A percentile compares a stretch with the other conserved stretches of the same genome.
phyloP scores from a whole-genome alignment of 805 yeast genomes.

The Nadsonia fulvescens region DNA sequence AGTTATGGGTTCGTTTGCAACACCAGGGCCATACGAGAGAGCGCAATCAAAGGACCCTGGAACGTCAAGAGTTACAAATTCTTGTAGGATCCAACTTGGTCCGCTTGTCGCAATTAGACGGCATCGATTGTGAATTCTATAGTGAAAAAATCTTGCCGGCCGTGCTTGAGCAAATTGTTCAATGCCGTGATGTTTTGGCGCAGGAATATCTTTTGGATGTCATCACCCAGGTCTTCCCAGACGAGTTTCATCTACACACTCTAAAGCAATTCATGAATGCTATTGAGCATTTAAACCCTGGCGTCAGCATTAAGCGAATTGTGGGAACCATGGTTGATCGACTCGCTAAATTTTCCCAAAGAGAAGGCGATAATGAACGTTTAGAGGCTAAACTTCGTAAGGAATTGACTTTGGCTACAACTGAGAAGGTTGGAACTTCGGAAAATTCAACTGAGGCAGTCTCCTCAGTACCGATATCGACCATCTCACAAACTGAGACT shows the following conservation, averaged over 20 bases:
- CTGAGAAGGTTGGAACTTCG: constrained; percentile 4
- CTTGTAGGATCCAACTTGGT: constrained; percentile 87
- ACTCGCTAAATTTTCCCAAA: constrained; percentile 13
- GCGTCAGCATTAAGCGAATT: constrained; percentile 48
- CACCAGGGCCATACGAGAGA: constrained; percentile 89
- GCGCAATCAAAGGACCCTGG: constrained; percentile 50
- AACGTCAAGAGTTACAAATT: constrained; percentile 76
- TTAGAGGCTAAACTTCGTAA: constrained; percentile 4
- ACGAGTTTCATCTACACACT: constrained; percentile 68
- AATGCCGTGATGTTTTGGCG: constrained; percentile 80
- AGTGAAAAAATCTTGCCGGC: constrained; percentile 50
- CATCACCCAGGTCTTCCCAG: constrained; percentile 86
- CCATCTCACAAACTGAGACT: too few species aligned
- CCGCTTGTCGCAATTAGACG: constrained; percentile 66
- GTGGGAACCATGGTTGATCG: constrained; percentile 58
- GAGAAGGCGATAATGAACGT: constrained; percentile 10
- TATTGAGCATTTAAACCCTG: constrained; percentile 47
- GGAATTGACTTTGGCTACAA: constrained; percentile 4
- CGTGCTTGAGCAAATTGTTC: constrained; percentile 75
- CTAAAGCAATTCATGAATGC: constrained; percentile 49
- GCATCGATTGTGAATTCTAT: constrained; percentile 31
- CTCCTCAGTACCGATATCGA: too few species aligned
- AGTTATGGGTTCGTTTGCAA: constrained; percentile 90
- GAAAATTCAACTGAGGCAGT: too few species aligned
- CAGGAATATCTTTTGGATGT: constrained; percentile 87